Percentiles rank a stretch among this genome's conserved stretches.
Conservation (phyloP, 495 filamentous ascomycete genomes). For the Penicillium daleae region DNA sequence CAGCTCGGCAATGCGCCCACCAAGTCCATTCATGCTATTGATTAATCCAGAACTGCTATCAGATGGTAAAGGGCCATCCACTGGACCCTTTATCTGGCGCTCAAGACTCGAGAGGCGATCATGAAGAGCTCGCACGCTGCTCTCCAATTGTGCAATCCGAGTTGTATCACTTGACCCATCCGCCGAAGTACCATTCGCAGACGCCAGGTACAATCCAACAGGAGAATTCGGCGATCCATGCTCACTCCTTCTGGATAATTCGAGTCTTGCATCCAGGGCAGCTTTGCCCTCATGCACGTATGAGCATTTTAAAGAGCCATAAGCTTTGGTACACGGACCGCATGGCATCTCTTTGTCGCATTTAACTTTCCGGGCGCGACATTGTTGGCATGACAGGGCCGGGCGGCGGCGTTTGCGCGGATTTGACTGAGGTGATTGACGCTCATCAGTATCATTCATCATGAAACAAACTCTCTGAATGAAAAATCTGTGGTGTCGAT, state of each 20-base stretch:
- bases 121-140: constrained; percentile 23
- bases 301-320: constrained; percentile 29
- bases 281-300: constrained; percentile 29
- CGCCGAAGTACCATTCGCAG: neutral
- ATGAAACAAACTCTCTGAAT: neutral
- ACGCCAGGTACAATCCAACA: neutral
- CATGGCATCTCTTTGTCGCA: constrained; percentile 50
- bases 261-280: constrained; percentile 15
- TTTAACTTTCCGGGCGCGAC: constrained; percentile 48
- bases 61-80: neutral
- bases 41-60: neutral
- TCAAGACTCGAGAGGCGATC: constrained; percentile 23
- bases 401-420: constrained; percentile 45
- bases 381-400: constrained; percentile 48
- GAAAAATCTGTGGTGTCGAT: neutral
- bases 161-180: constrained; percentile 2
- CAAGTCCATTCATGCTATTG: neutral
- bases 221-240: constrained; percentile 6
- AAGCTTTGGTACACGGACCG: constrained; percentile 39
- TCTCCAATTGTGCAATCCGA: constrained; percentile 21
- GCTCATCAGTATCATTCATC: neutral
- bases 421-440: neutral
- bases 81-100: neutral
- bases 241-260: constrained; percentile 6
- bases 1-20: constrained; percentile 1